Evolutionary conservation across 371 early-diverging fungal genomes (phyloP).

Genomic region (Apophysomyces sp.): DNA sequence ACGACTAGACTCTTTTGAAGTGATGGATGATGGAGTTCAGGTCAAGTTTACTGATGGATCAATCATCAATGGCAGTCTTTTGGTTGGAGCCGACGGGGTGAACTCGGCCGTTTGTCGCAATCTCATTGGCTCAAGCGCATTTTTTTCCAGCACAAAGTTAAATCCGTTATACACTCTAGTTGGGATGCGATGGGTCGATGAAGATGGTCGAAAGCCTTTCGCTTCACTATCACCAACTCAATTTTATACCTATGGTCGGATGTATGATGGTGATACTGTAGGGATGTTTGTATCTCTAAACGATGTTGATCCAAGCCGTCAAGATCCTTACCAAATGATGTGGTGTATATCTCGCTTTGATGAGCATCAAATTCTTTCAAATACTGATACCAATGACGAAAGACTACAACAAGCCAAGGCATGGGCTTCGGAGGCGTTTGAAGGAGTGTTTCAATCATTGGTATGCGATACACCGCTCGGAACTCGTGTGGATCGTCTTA

Average conservation of each 20-base stretch:
- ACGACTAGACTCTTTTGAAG: constrained; percentile 7
- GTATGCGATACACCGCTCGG: constrained; percentile 3
- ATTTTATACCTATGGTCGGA: neutral
- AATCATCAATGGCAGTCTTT: constrained; percentile 8
- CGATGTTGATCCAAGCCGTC: constrained; percentile 5
- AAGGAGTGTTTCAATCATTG: neutral
- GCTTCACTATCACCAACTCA: neutral
- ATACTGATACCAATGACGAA: constrained; percentile 2
- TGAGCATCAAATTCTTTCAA: neutral
- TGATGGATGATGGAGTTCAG: constrained; percentile 13
- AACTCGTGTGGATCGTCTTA: neutral
- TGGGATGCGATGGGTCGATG: constrained; percentile 3
- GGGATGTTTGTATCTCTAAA: constrained; percentile 6
- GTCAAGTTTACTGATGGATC: constrained; percentile 34
- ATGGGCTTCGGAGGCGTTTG: constrained; percentile 1
- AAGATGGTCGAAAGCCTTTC: neutral
- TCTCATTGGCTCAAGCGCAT: constrained; percentile 8
- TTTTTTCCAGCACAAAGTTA: constrained; percentile 6
- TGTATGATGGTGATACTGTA: neutral
- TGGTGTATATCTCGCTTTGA: constrained; percentile 11
- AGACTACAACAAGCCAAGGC: constrained; percentile 1
- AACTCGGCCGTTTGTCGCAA: constrained; percentile 20
- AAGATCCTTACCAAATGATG: constrained; percentile 3
- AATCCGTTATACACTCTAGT: constrained; percentile 10
- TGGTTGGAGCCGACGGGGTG: constrained; percentile 29